phyloP scores from a whole-genome alignment of 805 yeast species.

The Monosporozyma aerobia region DNA sequence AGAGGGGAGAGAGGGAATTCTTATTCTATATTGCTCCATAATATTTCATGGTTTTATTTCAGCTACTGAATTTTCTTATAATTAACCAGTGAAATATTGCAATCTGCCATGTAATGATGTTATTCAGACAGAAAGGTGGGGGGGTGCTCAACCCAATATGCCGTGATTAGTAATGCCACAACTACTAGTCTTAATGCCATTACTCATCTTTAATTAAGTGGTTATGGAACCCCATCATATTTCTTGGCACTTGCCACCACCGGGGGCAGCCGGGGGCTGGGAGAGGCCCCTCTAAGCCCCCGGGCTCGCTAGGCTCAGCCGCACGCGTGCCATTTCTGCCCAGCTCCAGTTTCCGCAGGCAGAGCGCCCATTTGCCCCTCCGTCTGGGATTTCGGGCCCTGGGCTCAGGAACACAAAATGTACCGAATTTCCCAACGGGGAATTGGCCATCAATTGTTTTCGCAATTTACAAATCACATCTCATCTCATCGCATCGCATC shows the following conservation, averaged over 20 bases:
- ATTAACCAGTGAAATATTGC: neutral
- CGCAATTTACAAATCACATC: neutral
- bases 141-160: too few relatives aligned
- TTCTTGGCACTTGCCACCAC: too few relatives aligned
- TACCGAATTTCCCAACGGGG: neutral
- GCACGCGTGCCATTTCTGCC: neutral
- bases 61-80: neutral
- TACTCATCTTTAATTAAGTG: too few relatives aligned
- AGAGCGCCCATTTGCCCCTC: neutral
- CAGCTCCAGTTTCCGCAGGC: neutral
- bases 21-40: neutral
- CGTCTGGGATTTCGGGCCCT: neutral
- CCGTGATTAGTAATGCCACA: too few relatives aligned
- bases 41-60: neutral
- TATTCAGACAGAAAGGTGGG: too few relatives aligned
- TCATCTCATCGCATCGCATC: conserved; percentile 3
- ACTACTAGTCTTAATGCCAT: too few relatives aligned
- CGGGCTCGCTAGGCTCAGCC: conserved; percentile 8
- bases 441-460: neutral
- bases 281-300: neutral
- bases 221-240: too few relatives aligned
- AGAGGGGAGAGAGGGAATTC: neutral
- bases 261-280: too few relatives aligned
- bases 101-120: neutral
- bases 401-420: neutral